These are phyloP conservation scores for Leucocoprinus birnbaumii DNA, from an alignment of 768 basidiomycete species.

Conservation along the genomic window DNA sequence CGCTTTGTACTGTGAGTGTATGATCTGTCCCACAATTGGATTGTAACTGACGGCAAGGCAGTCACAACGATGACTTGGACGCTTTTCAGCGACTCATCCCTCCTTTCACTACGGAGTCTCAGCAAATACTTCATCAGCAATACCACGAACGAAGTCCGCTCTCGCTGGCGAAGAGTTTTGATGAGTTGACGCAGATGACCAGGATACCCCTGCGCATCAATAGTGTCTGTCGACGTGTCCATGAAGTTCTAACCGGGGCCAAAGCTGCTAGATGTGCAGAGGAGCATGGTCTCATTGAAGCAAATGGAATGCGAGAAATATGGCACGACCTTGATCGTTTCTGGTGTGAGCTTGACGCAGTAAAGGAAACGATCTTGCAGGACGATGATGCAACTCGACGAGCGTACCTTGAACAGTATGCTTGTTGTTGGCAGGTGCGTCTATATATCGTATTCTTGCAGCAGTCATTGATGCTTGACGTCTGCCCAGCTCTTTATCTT, in stretches of 20 bases:
- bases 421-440: conserved; percentile 84
- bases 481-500: conserved; percentile 79
- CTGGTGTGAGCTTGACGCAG: conserved; percentile 79
- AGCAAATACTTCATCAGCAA: conserved; percentile 23
- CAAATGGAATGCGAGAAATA: conserved; percentile 65
- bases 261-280: conserved; percentile 61
- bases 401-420: conserved; percentile 53
- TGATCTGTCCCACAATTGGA: background rate
- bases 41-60: conserved; percentile 23
- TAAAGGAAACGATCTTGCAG: conserved; percentile 37
- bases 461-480: conserved; percentile 16
- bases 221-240: conserved; percentile 73
- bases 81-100: conserved; percentile 65
- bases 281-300: conserved; percentile 55
- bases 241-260: conserved; percentile 74
- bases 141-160: conserved; percentile 4
- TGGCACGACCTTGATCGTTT: conserved; percentile 82
- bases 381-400: conserved; percentile 31
- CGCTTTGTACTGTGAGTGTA: conserved; percentile 70
- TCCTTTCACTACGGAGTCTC: conserved; percentile 27
- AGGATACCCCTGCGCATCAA: conserved; percentile 70
- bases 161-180: background rate
- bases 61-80: conserved; percentile 73
- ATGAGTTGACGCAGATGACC: conserved; percentile 4
- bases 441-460: conserved; percentile 8